Conservation (phyloP, 2,329 filamentous ascomycete species). For the Apiospora kogelbergensis region DNA sequence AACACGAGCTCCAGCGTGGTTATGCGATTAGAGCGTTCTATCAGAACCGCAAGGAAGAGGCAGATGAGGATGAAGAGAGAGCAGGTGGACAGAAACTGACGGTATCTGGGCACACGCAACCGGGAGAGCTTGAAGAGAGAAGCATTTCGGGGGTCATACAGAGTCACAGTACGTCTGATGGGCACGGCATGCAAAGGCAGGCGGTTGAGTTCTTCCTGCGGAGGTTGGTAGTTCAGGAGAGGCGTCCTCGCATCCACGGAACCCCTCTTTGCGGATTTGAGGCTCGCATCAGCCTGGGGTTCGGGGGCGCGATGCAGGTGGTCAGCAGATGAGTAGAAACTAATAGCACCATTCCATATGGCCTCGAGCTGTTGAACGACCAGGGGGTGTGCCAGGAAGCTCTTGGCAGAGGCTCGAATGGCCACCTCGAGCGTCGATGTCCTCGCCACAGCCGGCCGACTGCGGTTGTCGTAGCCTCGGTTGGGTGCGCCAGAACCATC, state of each 20-base stretch:
- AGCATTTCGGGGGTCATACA: constrained; percentile 89
- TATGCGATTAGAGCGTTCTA: constrained; percentile 74
- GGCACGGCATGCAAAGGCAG: constrained; percentile 37
- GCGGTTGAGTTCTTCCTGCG: constrained; percentile 31
- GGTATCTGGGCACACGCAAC: constrained; percentile 85
- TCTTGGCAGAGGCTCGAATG: constrained; percentile 88
- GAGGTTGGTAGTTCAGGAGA: constrained; percentile 42
- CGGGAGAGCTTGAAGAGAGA: constrained; percentile 90
- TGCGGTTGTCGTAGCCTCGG: constrained; percentile 35
- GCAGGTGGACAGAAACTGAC: constrained; percentile 84
- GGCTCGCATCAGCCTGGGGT: constrained; percentile 18
- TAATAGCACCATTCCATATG: constrained; percentile 94
- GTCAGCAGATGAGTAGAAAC: constrained; percentile 88
- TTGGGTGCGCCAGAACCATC: constrained; percentile 40
- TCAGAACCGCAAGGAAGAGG: constrained; percentile 81
- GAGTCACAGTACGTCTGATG: constrained; percentile 71
- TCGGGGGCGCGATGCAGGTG: constrained; percentile 68
- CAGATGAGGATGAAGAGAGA: constrained; percentile 84
- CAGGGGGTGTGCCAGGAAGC: constrained; percentile 86
- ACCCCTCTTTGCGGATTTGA: constrained; percentile 31
- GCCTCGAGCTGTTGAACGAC: constrained; percentile 95
- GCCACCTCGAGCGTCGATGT: constrained; percentile 92
- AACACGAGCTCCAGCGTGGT: constrained; percentile 85
- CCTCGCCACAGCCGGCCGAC: constrained; percentile 62
- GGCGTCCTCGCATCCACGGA: constrained; percentile 49